phyloP scores from a whole-genome alignment of 2,329 filamentous ascomycete species.

The Talaromyces sp. region DNA sequence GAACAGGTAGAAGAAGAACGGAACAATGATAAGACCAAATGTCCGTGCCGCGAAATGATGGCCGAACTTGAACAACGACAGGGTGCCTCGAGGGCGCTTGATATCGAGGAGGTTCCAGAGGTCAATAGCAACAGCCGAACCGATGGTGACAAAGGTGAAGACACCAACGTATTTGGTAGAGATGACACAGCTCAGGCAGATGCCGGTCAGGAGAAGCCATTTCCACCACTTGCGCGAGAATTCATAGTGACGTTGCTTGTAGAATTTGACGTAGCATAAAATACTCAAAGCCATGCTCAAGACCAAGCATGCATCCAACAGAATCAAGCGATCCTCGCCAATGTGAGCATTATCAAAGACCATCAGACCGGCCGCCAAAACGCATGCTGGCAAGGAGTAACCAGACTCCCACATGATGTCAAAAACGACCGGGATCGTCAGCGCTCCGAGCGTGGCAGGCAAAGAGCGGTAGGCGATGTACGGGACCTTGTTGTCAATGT shows the following conservation, averaged over 20 bases:
- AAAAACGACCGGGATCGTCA: slow-evolving; percentile 92
- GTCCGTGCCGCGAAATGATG: slow-evolving; percentile 87
- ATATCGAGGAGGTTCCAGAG: slow-evolving; percentile 92
- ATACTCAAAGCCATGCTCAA: slow-evolving; percentile 95
- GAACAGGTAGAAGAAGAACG: slow-evolving; percentile 97
- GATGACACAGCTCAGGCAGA: slow-evolving; percentile 93
- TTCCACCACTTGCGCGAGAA: slow-evolving; percentile 99
- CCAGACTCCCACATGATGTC: slow-evolving; percentile 99
- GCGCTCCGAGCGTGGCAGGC: slow-evolving; percentile 82
- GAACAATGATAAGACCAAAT: slow-evolving; percentile 81
- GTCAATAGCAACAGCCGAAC: slow-evolving; percentile 88
- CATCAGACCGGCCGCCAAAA: slow-evolving; percentile 78
- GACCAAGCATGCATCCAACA: slow-evolving; percentile 89
- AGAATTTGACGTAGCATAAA: slow-evolving; percentile 93
- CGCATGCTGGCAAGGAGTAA: slow-evolving; percentile 88
- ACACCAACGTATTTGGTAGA: slow-evolving; percentile 97
- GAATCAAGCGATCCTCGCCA: slow-evolving; percentile 89
- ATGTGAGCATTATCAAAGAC: slow-evolving; percentile 98
- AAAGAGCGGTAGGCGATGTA: slow-evolving; percentile 94
- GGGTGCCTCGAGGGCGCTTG: slow-evolving; percentile 74
- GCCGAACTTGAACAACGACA: slow-evolving; percentile 72
- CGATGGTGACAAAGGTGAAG: slow-evolving; percentile 96
- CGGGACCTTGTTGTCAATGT: slow-evolving; percentile 93
- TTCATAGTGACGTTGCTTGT: slow-evolving; percentile 84
- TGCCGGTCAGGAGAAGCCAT: slow-evolving; percentile 92